Evolutionary conservation across 805 yeast species (phyloP), one percentile per base, ranked within the genome.

Genomic region (Candida sphagnicola): DNA sequence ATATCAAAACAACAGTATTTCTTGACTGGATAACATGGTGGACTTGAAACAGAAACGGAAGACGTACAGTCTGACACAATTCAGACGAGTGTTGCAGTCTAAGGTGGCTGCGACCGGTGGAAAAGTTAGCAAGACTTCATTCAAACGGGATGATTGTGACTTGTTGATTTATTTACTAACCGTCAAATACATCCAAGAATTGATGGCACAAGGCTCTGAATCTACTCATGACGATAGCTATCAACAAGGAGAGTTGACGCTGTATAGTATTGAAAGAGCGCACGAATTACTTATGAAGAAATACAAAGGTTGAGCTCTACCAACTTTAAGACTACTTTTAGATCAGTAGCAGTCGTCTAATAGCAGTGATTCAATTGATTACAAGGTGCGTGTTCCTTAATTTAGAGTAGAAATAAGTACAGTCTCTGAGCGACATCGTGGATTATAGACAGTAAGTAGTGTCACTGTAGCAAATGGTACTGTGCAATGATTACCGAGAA

Each of bases 101-200:
- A 45, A 40, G 26, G 21, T 32, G 18, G 11, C 18, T 12, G 31
- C 8, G 34, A 47, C 43, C 23, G 42, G 44, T 8, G 13, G 46
- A n/a, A 31, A 34, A 14, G 47, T 59, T 31, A 53, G 52, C 33
- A 37, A 48, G 29, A 45, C 50, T 31, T 25, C 46, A 5, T 36
- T 67, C 12, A 56, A 57, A 24, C 62, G 61, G 16, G 77, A 71
- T 43, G 61, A 63, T 34, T 51, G 68, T 15, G 76, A 70, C 47
- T 41, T 70, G 34, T 49, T 78, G 38, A 47, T 77, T 15, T 68
- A 75, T 38, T 48, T 78, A 36, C 63, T 77, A 31, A 75, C 75
- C 40, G 51, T 74, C 25, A 61, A 73, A 28, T 78, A 75, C 47
- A 42, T 77, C 38, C 57, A 60, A 46, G 65, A 54, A 26, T 57